phyloP scores from a whole-genome alignment of 805 yeast genomes.

The Cyberlindnera saturnus region DNA sequence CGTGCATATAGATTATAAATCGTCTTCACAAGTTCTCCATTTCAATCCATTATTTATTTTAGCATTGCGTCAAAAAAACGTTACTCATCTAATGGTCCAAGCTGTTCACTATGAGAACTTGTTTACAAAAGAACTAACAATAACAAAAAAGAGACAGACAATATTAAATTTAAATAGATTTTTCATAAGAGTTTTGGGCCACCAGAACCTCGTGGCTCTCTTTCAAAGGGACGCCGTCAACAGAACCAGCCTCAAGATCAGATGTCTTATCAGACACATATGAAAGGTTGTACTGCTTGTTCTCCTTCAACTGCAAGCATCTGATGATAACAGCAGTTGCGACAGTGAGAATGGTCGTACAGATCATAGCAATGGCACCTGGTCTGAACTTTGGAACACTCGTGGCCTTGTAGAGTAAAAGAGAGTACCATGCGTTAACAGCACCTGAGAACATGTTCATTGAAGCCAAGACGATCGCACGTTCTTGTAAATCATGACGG shows the following conservation, averaged over 20 bases:
- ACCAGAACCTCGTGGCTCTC: not conserved
- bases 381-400: conserved; percentile 44
- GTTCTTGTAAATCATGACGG: conserved; percentile 52
- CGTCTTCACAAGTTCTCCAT: no score
- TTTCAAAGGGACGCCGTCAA: conserved; percentile 1
- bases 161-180: not conserved
- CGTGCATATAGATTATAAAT: no score
- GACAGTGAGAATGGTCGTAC: conserved; percentile 40
- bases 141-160: not conserved
- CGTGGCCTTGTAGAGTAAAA: conserved; percentile 46
- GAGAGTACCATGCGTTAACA: conserved; percentile 60
- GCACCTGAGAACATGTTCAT: conserved; percentile 63
- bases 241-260: conserved; percentile 1
- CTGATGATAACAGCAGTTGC: conserved; percentile 37
- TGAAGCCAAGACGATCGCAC: conserved; percentile 59
- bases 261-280: not conserved
- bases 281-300: not conserved
- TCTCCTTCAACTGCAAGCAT: conserved; percentile 36
- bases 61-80: no score
- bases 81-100: no score
- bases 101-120: no score
- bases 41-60: no score
- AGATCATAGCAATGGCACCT: conserved; percentile 54
- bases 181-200: not conserved
- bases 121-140: no score